These are phyloP conservation scores for Cucumis cinereus DNA, from an alignment of 306 rosid species.

Conservation along the genomic window DNA sequence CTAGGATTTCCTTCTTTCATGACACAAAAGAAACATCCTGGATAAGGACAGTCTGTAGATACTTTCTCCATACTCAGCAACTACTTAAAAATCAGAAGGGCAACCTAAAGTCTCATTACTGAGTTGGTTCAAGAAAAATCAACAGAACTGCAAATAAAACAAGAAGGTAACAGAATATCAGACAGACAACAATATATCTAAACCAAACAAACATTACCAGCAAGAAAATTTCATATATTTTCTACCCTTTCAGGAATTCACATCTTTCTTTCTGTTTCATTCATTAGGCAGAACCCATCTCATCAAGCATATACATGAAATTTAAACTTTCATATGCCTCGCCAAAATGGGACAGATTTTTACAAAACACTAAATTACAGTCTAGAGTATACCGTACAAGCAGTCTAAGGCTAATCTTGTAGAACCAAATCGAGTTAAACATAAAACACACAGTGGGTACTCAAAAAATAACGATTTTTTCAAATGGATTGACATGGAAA, in stretches of 20 bases:
- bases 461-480: neutral
- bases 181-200: neutral
- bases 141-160: neutral
- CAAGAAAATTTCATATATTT: neutral
- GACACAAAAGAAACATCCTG: constrained; percentile 97
- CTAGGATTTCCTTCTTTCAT: constrained; percentile 98
- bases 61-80: constrained; percentile 56
- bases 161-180: neutral
- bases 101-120: constrained; percentile 22
- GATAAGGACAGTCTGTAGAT: constrained; percentile 90
- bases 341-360: neutral
- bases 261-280: neutral
- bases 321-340: neutral
- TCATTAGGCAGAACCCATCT: neutral
- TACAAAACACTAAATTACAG: neutral
- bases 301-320: neutral
- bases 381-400: neutral
- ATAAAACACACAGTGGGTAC: neutral
- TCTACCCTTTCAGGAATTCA: neutral
- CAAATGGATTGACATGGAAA: neutral
- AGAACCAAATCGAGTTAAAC: neutral
- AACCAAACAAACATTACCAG: neutral
- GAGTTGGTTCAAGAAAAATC: constrained; percentile 20
- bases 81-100: constrained; percentile 9
- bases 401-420: neutral